phyloP scores from a whole-genome alignment of 768 basidiomycete species.

The Rhizopogon salebrosus region DNA sequence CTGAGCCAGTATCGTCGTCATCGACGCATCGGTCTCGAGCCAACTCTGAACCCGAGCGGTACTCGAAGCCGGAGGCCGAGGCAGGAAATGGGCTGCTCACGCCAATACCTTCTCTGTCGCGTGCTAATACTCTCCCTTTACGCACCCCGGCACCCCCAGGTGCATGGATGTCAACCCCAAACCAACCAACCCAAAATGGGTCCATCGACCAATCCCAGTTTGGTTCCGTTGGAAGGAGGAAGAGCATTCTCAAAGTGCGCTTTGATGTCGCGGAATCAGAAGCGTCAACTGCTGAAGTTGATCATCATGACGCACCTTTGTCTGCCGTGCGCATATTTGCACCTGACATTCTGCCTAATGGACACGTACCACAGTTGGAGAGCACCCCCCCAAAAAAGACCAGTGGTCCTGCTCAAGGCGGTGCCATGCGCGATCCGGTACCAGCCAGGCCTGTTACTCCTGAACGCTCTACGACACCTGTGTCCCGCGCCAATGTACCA shows the following conservation, averaged over 20 bases:
- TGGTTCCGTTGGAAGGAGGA: conserved; percentile 35
- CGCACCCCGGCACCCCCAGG: conserved; percentile 70
- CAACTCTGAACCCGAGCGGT: conserved; percentile 8
- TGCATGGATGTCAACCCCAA: conserved; percentile 60
- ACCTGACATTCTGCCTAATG: neutral
- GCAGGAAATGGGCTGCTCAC: conserved; percentile 30
- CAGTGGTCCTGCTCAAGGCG: conserved; percentile 2
- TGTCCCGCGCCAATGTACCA: conserved; percentile 17
- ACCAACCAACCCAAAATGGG: conserved; percentile 16
- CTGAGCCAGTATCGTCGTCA: conserved; percentile 10
- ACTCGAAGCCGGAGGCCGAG: conserved; percentile 11
- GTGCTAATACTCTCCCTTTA: conserved; percentile 38
- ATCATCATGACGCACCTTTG: conserved; percentile 19
- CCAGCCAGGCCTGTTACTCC: conserved; percentile 14
- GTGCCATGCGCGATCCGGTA: conserved; percentile 3
- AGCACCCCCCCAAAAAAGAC: neutral
- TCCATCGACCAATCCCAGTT: conserved; percentile 23
- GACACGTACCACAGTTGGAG: neutral
- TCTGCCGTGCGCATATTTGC: conserved; percentile 17
- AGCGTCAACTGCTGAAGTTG: conserved; percentile 24
- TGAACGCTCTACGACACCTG: conserved; percentile 19
- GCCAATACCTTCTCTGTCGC: conserved; percentile 44
- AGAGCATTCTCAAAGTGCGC: conserved; percentile 65
- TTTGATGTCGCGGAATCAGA: conserved; percentile 49
- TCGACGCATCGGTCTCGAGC: conserved; percentile 21